Evolutionary conservation across 1,284 basidiomycete species (phyloP), one percentile per base, ranked within the genome.

Genomic region (Trichosporon sp.): DNA sequence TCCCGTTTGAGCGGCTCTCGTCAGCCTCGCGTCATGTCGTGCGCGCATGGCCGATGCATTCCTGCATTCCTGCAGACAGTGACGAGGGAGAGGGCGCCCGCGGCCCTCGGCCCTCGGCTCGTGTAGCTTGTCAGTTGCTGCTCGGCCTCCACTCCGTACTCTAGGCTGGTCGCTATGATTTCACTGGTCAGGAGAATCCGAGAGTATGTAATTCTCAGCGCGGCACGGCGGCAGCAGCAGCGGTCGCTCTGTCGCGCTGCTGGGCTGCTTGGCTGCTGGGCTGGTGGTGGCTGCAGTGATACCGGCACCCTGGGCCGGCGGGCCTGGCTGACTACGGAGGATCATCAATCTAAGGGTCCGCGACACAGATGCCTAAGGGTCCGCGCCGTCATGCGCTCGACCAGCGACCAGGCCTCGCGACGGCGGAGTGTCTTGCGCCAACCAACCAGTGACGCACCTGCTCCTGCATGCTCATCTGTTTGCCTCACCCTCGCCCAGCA

Each of bases 341-440:
- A 60, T 60, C 56, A 60, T 31, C 56, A 60, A 60, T 60, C 53
- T 58, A 27, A 58, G 53, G 53, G 53, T 58, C 56, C n/a, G 4
- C 27, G 18, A 29, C 29, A 60, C 27, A 31, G 27, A 60, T 32
- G 56, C 27, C 56, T 11, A 29, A 32, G 56, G 56, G 56, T 18
- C 27, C 18, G 5, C 21, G 18, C 6, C 18, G 18, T 60, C 27
- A 31, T 31, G 27, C 27, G 27, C 56, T 31, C 56, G 12, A 60
- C 56, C 18, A 29, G 56, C 23, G n/a, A n/a, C n/a, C n/a, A n/a
- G n/a, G n/a, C n/a, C n/a, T n/a, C n/a, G n/a, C n/a, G n/a, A n/a
- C n/a, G 12, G 13, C 13, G 56, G 56, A 25, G 21, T 29, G 29
- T 60, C 56, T 60, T n/a, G 29, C 27, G 56, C 29, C 13, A 29